Evolutionary conservation across 441 rosid genomes (phyloP).

Genomic region (Codiaeum variegatum): DNA sequence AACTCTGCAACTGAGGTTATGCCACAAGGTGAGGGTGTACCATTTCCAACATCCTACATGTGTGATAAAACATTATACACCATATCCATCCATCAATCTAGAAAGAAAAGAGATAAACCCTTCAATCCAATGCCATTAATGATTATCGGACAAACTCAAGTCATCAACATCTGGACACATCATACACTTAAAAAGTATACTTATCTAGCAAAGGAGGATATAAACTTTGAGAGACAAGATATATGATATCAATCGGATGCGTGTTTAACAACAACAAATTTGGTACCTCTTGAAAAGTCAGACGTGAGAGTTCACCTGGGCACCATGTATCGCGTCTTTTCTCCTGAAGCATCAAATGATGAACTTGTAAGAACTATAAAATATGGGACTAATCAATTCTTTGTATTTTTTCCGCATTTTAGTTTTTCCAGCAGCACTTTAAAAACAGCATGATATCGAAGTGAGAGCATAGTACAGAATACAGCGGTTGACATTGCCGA

Average conservation of each 20-base stretch:
- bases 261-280: neutral
- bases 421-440: neutral
- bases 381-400: neutral
- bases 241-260: neutral
- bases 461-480: neutral
- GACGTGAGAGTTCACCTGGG: slow-evolving; percentile 58
- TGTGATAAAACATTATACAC: neutral
- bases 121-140: neutral
- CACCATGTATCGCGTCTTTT: slow-evolving; percentile 97
- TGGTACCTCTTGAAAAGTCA: slow-evolving; percentile 51
- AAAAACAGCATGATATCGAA: neutral
- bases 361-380: slow-evolving; percentile 20
- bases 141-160: neutral
- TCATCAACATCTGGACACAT: neutral
- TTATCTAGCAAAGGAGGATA: slow-evolving; percentile 1
- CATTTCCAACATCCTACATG: neutral
- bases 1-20: too few relatives aligned
- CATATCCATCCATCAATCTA: neutral
- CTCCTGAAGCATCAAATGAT: slow-evolving; percentile 39
- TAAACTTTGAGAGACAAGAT: neutral
- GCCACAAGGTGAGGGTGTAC: neutral
- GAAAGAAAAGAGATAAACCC: neutral
- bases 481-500: neutral
- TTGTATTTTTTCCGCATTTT: neutral
- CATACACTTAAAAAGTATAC: neutral